These are phyloP conservation scores for Globisporangium sylvaticum DNA, from an alignment of 352 stramenopile genomes.

Conservation along the genomic window DNA sequence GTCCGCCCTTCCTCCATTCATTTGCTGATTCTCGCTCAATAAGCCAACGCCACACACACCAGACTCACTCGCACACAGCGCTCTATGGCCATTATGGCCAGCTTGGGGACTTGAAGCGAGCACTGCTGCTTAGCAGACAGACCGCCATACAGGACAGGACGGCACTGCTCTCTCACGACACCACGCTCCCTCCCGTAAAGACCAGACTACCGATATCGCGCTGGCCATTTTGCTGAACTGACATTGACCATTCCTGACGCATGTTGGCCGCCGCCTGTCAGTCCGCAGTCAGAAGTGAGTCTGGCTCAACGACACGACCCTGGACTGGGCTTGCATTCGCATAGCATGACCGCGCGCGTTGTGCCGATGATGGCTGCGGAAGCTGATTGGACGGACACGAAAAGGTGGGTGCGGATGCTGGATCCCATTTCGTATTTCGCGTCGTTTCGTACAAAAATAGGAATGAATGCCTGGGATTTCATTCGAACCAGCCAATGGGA, in stretches of 20 bases:
- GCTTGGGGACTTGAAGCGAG: too few species aligned
- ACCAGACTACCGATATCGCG: background rate
- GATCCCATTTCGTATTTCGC: background rate
- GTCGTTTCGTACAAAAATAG: background rate
- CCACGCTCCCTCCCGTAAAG: background rate
- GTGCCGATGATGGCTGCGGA: background rate
- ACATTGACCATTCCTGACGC: background rate
- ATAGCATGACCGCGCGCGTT: background rate
- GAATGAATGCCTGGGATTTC: background rate
- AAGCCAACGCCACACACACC: background rate
- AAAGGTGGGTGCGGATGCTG: conserved; percentile 8
- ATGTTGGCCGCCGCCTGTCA: background rate
- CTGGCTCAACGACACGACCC: background rate
- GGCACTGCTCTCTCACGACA: background rate
- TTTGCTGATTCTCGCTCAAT: background rate
- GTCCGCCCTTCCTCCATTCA: conserved; percentile 3
- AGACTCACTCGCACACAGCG: too few species aligned
- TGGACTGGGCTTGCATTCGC: background rate
- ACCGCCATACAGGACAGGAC: too few species aligned
- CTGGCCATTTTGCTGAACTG: too few species aligned
- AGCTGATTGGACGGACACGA: background rate
- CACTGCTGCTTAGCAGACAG: too few species aligned
- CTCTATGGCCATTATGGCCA: background rate
- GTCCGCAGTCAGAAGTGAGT: background rate
- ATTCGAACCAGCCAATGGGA: background rate